Conservation (phyloP, 2,329 filamentous ascomycete species). For the Fonsecaea multimorphosa region DNA sequence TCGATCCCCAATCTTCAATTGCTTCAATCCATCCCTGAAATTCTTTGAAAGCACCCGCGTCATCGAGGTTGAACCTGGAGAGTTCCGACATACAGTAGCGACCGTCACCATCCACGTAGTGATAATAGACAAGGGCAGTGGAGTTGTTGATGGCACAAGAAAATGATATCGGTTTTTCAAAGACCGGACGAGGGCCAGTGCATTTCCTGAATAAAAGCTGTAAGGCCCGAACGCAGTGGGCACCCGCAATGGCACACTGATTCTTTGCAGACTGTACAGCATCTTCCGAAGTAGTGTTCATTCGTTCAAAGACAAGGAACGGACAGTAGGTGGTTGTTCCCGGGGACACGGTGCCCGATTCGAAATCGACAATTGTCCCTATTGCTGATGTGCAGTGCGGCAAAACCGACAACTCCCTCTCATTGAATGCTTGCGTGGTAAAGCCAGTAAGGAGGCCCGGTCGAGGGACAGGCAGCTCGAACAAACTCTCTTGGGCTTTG, state of each 20-base stretch:
- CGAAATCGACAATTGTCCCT: conserved; percentile 35
- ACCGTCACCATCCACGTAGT: conserved; percentile 33
- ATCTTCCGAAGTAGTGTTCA: conserved; percentile 31
- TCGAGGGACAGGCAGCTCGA: conserved; percentile 36
- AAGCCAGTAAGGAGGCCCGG: conserved; percentile 36
- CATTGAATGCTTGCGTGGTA: conserved; percentile 32
- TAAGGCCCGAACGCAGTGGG: conserved; percentile 34
- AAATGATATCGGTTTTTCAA: conserved; percentile 36
- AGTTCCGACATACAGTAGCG: conserved; percentile 36
- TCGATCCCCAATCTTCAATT: conserved; percentile 37
- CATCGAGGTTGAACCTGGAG: conserved; percentile 37
- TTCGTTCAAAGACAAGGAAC: conserved; percentile 37
- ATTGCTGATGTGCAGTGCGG: conserved; percentile 31
- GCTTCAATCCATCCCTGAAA: conserved; percentile 38
- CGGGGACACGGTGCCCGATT: conserved; percentile 29
- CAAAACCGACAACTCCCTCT: conserved; percentile 31
- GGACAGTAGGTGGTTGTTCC: conserved; percentile 31
- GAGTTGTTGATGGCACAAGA: conserved; percentile 37
- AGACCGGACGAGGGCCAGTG: conserved; percentile 21
- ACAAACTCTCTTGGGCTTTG: conserved; percentile 33
- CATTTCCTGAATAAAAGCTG: conserved; percentile 34
- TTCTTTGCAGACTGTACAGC: conserved; percentile 36
- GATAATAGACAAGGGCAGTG: conserved; percentile 37
- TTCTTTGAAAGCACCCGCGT: conserved; percentile 29
- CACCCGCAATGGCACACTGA: conserved; percentile 37